Conservation (phyloP, 495 filamentous ascomycete genomes). For the Barbatosphaeria neglecta region DNA sequence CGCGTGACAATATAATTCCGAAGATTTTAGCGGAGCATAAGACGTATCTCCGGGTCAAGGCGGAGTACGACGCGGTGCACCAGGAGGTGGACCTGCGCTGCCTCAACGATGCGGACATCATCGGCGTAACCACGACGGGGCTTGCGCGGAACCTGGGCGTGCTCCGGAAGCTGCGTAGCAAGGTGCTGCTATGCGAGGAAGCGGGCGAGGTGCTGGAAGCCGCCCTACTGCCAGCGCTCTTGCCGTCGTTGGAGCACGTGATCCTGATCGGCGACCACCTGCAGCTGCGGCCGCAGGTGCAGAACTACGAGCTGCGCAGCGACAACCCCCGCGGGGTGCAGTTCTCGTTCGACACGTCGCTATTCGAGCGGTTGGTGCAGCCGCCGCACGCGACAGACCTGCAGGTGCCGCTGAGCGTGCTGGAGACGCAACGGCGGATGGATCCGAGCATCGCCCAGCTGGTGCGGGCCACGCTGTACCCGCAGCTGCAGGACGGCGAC, state of each 20-base stretch:
- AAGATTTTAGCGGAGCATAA: slow-evolving; percentile 18
- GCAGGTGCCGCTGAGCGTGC: slow-evolving; percentile 40
- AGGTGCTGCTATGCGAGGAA: slow-evolving; percentile 68
- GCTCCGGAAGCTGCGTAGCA: slow-evolving; percentile 47
- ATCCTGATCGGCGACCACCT: slow-evolving; percentile 71
- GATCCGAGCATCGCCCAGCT: slow-evolving; percentile 55
- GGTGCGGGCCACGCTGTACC: slow-evolving; percentile 54
- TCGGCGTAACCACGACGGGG: slow-evolving; percentile 67
- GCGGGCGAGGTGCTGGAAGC: slow-evolving; percentile 68
- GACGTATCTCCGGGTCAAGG: slow-evolving; percentile 20
- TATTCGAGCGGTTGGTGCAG: slow-evolving; percentile 58
- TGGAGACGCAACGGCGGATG: slow-evolving; percentile 68
- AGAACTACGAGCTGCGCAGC: slow-evolving; percentile 50
- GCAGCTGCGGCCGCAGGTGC: slow-evolving; percentile 59
- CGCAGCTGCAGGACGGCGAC: slow-evolving; percentile 45
- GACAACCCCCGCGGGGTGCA: slow-evolving; percentile 42
- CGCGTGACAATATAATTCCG: slow-evolving; percentile 18
- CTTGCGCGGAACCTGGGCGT: slow-evolving; percentile 53
- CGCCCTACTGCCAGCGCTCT: slow-evolving; percentile 53
- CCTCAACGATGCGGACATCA: slow-evolving; percentile 45
- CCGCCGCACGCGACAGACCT: slow-evolving; percentile 19
- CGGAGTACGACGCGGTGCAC: slow-evolving; percentile 10
- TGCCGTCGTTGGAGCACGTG: slow-evolving; percentile 59
- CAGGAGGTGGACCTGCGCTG: slow-evolving; percentile 41
- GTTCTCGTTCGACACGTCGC: slow-evolving; percentile 52